Base-by-base conservation (phyloP, 2,329 filamentous ascomycete species). In the Paecilomyces sp. region DNA sequence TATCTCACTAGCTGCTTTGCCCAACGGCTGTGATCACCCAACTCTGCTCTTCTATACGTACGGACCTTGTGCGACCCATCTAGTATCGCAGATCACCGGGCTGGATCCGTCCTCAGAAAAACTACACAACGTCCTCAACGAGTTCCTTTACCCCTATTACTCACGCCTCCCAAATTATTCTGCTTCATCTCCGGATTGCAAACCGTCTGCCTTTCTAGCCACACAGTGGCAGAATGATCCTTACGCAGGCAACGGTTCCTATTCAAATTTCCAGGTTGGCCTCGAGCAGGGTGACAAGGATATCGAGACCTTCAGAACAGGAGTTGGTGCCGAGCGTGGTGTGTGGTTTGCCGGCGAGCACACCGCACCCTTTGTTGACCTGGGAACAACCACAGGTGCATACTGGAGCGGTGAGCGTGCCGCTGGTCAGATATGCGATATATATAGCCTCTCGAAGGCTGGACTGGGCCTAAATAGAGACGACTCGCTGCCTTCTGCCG, bases 351-450 rank as follows among this genome's bases (percentile, higher is more conserved):
- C 92, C 0, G 92, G 51, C 8, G 51, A 96, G 76, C 92, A 96
- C 76, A 96, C 91, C 24, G 88, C 91, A 58, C 92, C 92, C 3
- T 96, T 96, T 77, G 87, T 95, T 30, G 92, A 90, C 11, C 74
- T 97, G 62, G 93, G 92, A 0, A 97, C 92, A 3, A 89, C 88
- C 12, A 95, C 91, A 0, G 93, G 93, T 0, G 93, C 93, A 11
- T 97, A 91, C 73, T 96, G 91, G 91, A 91, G 89, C 71, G 92
- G 92, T 1, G 91, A 96, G 77, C 83, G 82, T 22, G 89, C 92
- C 34, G 92, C 83, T 1, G 82, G 79, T 71, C 83, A 86, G 69
- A 66, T 79, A 54, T 75, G 72, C 60, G 61, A 64, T 34, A 24
- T 64, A 1, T 65, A 68, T 60, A 67, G 67, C 1, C 58, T 76